phyloP scores from a whole-genome alignment of 805 yeast genomes.

The Candida dajiaensis region DNA sequence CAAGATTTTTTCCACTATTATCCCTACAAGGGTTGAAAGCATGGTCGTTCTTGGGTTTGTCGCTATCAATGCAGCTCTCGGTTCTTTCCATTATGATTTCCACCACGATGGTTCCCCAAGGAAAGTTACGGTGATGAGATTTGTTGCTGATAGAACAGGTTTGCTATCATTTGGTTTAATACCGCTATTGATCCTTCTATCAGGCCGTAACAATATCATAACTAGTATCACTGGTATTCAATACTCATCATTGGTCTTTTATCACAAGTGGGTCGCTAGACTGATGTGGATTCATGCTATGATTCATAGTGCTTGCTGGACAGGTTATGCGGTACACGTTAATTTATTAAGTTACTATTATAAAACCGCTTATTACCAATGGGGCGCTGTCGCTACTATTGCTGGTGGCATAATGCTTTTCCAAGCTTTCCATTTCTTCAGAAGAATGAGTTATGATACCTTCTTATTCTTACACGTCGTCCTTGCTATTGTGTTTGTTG shows the following conservation, averaged over 20 bases:
- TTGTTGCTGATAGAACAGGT: slow-evolving; percentile 21
- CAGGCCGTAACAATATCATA: slow-evolving; percentile 67
- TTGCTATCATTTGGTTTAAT: slow-evolving; percentile 28
- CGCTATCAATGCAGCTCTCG: slow-evolving; percentile 14
- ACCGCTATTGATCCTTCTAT: slow-evolving; percentile 55
- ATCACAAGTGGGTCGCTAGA: slow-evolving; percentile 62
- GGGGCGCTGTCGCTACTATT: slow-evolving; percentile 42
- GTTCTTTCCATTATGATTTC: slow-evolving; percentile 11
- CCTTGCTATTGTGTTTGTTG: slow-evolving; percentile 46
- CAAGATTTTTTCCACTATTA: slow-evolving; percentile 9
- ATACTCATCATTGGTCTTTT: slow-evolving; percentile 52
- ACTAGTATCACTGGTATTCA: slow-evolving; percentile 57
- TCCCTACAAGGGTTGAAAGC: slow-evolving; percentile 23
- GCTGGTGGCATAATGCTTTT: slow-evolving; percentile 22
- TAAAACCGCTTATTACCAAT: slow-evolving; percentile 10
- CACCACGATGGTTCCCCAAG: too few species aligned
- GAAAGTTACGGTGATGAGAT: background rate
- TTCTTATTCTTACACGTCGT: slow-evolving; percentile 55
- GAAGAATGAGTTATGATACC: slow-evolving; percentile 52
- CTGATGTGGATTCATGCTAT: slow-evolving; percentile 25
- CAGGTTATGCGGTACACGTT: too few species aligned
- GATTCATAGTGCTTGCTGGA: slow-evolving; percentile 11
- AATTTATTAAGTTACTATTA: background rate
- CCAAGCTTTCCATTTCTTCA: slow-evolving; percentile 44
- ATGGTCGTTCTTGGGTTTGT: slow-evolving; percentile 31